Evolutionary conservation across 1,284 basidiomycete genomes (phyloP), one percentile per base, ranked within the genome.

Genomic region (Apiotrichum veenhuisii): DNA sequence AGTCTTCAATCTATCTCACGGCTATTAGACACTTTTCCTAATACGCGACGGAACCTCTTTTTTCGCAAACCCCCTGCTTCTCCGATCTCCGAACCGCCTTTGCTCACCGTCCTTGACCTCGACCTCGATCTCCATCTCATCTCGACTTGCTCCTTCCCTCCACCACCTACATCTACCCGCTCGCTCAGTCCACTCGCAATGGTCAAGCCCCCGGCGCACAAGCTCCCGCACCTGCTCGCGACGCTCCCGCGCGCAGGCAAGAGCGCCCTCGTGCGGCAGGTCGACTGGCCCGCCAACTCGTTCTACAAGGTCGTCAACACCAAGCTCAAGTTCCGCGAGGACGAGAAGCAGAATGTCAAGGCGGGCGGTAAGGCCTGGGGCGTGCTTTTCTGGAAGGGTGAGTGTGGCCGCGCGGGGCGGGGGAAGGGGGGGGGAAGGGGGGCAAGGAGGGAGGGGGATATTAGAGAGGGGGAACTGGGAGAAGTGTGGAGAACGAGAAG

Each of bases 261-360:
- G 7, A 46, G 47, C 25, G 54, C 59, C 10, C 60, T 74, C 41
- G 64, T 75, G 30, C 64, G 65, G 36, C 68, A 68, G 10, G 49
- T 52, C 30, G 38, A 55, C 33, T 64, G 59, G 63, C 64, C 65
- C 26, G 52, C 48, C 23, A 59, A 65, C 53, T 62, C 64, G 33
- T 73, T 69, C 56, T 73, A 69, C 58, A 64, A 64, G 43, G 57
- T 75, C 34, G 69, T 69, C 11, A 55, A 65, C 15, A 62, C 66
- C 5, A 55, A 64, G 36, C 64, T 74, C 47, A 62, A 65, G 47
- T 70, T 69, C 58, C 55, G 54, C 38, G 50, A 52, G 30, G 43
- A 27, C 34, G 49, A 37, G 18, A 50, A 50, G 18, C 60, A 52
- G 12, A 53, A 59, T 22, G 38, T 68, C 15, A 59, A 53, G 40